phyloP scores from a whole-genome alignment of 257 asterid genomes.

The Echites panduratus region DNA sequence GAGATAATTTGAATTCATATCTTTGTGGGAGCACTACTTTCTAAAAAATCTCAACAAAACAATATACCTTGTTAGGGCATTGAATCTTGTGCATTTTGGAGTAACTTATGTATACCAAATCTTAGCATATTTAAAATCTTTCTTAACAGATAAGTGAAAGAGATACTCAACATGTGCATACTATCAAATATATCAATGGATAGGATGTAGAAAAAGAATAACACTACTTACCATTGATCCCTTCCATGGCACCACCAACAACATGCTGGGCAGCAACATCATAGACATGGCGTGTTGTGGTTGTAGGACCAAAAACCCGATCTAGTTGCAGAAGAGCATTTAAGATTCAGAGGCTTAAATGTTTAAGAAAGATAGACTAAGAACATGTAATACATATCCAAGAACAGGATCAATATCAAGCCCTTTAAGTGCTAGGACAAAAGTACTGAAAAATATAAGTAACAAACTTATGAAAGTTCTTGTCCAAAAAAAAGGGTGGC shows the following conservation, averaged over 20 bases:
- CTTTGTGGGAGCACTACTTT: background rate
- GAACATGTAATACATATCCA: background rate
- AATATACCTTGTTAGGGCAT: background rate
- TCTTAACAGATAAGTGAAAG: background rate
- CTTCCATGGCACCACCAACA: constrained; percentile 93
- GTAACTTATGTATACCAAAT: background rate
- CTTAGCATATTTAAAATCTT: background rate
- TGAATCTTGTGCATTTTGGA: background rate
- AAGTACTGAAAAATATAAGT: background rate
- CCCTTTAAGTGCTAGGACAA: background rate
- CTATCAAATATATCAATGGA: background rate
- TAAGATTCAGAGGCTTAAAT: background rate
- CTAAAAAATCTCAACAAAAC: background rate
- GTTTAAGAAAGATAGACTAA: background rate
- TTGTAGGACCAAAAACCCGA: constrained; percentile 97
- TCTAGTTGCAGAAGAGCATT: constrained; percentile 38
- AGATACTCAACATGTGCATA: background rate
- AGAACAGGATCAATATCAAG: background rate
- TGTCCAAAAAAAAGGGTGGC: background rate
- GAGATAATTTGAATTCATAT: background rate
- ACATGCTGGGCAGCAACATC: constrained; percentile 94
- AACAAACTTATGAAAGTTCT: background rate
- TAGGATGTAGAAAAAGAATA: constrained; percentile 6
- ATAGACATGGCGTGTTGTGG: constrained; percentile 96
- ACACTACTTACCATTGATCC: constrained; percentile 66